Evolutionary conservation across 371 early-diverging fungal genomes (phyloP).

Genomic region (Haplosporangium sp.): DNA sequence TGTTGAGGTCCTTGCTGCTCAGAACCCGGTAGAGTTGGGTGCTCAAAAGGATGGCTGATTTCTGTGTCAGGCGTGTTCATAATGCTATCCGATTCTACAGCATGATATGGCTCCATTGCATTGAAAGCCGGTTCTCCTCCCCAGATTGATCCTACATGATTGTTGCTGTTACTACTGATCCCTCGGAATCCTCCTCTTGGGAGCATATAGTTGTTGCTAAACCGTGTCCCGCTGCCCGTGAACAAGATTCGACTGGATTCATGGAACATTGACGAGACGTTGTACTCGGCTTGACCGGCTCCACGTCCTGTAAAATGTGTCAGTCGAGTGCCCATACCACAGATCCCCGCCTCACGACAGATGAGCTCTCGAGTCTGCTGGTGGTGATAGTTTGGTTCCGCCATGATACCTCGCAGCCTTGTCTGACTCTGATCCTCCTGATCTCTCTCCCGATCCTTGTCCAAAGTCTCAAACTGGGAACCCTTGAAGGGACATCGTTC

Average conservation of each 20-base stretch:
- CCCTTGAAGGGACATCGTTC: conserved; percentile 52
- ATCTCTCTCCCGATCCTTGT: conserved; percentile 3
- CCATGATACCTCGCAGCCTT: not conserved
- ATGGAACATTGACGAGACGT: conserved; percentile 41
- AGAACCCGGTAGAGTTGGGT: not conserved
- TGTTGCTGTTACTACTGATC: conserved; percentile 42
- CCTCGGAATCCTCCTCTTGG: conserved; percentile 52
- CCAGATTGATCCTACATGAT: conserved; percentile 16
- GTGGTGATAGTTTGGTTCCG: not conserved
- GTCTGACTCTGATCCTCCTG: not conserved
- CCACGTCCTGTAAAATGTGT: conserved; percentile 39
- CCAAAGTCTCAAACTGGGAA: conserved; percentile 27
- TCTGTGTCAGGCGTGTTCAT: conserved; percentile 4
- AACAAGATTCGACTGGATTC: conserved; percentile 36
- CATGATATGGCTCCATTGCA: conserved; percentile 15
- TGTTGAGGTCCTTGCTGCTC: not conserved
- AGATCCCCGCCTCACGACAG: conserved; percentile 40
- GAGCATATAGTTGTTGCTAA: conserved; percentile 40
- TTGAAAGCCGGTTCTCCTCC: not conserved
- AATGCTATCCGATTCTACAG: conserved; percentile 2
- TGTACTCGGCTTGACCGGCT: conserved; percentile 27
- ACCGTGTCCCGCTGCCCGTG: conserved; percentile 49
- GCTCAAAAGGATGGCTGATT: not conserved
- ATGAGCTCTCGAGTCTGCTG: conserved; percentile 40
- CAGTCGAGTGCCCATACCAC: conserved; percentile 40